Base-by-base conservation (phyloP, 2,329 filamentous ascomycete species). In the Claviceps sp. region DNA sequence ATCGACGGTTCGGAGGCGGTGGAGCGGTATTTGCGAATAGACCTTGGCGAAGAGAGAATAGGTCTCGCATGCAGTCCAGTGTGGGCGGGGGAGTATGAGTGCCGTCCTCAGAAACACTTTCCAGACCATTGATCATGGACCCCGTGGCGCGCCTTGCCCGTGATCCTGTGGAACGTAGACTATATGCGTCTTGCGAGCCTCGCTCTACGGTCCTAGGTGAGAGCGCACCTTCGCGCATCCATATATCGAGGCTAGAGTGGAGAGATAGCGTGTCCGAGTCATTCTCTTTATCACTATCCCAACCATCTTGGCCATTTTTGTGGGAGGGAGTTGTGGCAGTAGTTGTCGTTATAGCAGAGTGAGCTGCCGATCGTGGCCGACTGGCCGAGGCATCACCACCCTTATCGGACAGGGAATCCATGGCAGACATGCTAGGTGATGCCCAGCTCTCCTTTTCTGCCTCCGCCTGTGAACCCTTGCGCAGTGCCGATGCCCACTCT, bases 161-260 rank as follows among this genome's bases (percentile, higher is more conserved):
- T n/a, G 57, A 52, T 0, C 66, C 60, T 6, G 60, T 64, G 0
- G 62, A 63, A 0, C 77, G 76, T 52, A 80, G 78, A 17, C 71
- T 67, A 53, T 80, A 80, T 1, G 80, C 64, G 52, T 80, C 77
- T 0, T 77, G 77, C 4, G 76, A 78, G 0, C 57, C 56, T 26
- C 64, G 61, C 7, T 60, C 59, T 1, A 57, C 60, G 0, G 62
- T 61, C 1, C 50, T 52, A 4, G 54, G 54, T 0, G 73, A 69
- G 46, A 74, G 74, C 36, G 70, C 62, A 50, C 75, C 76, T 60
- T 78, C 76, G 6, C 71, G 71, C 64, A 81, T 71, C 78, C 78
- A 82, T 23, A 78, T 76, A 50, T 81, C 78, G 5, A 76, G 68
- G 53, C 71, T 76, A 1, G 74, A 78, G 1, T 71, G 66, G 3